Evolutionary conservation across 106 monocot genomes (phyloP), one percentile per base, ranked within the genome.

Genomic region (Dactylorhiza incarnata): DNA sequence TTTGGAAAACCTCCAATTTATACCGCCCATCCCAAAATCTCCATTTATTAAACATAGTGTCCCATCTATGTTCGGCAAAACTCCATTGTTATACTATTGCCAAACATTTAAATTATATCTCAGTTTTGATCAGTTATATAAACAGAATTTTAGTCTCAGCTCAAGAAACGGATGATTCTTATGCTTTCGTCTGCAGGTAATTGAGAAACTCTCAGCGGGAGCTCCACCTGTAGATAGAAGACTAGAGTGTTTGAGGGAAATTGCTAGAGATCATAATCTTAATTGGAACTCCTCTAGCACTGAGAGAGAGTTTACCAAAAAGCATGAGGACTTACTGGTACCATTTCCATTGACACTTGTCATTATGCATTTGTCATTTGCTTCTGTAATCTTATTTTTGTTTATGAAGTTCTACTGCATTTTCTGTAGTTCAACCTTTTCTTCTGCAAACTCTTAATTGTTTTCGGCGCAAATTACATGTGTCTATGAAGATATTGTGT

Each of bases 281-380:
- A 79, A 86, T 4, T 99, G 99, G 99, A 89, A 99, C 53, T 84
- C 94, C 15, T 86, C 94, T 14, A 83, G 49, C 69, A 91, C 94
- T 37, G 94, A 99, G 72, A 88, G 83, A 37, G 91, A 99, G 69
- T 88, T 91, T 72, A 78, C 71, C 20, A 99, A 89, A 81, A 94
- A 79, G 53, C 94, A 99, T 62, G 99, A 99, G 68, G 99, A 99
- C 75, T 72, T 99, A 49, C 75, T 99, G 99, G 99, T 99, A 92
- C 45, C 26, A 66, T 67, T 48, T 75, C 47, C 10, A 2, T 2
- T n/a, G 29, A 50, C 45, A 20, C 69, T 54, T 24, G 1, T 20
- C 45, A 9, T 19, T 47, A 10, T 47, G 44, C 3, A 71, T 20
- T 73, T 48, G 16, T 73, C 22, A 19, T 73, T 26, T 73, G 12